Percentiles rank a stretch among this genome's conserved stretches.
Evolutionary conservation across 2,329 filamentous ascomycete species (phyloP).

Genomic region (Fusarium chaquense): DNA sequence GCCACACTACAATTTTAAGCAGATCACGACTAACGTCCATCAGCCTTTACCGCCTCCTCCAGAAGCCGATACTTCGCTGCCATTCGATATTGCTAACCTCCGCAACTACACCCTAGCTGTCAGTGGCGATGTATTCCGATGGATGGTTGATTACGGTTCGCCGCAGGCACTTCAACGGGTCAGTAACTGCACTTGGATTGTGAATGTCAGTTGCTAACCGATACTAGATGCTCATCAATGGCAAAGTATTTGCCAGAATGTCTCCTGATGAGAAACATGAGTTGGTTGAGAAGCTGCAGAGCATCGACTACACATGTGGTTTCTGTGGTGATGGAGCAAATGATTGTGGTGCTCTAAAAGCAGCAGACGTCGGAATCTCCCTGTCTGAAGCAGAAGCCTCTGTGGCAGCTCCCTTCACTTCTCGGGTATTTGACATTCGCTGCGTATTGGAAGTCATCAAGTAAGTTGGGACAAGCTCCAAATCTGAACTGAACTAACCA

Average conservation of each 20-base stretch:
- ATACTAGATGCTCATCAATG: constrained; percentile 83
- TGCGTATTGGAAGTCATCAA: constrained; percentile 93
- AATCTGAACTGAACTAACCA: constrained; percentile 38
- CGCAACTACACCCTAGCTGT: constrained; percentile 90
- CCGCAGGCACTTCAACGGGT: constrained; percentile 81
- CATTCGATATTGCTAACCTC: constrained; percentile 84
- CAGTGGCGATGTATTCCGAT: constrained; percentile 94
- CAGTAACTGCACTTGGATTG: constrained; percentile 42
- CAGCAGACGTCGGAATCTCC: constrained; percentile 96
- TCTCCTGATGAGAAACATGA: constrained; percentile 99
- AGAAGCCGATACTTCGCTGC: constrained; percentile 83
- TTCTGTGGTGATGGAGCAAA: constrained; percentile 99
- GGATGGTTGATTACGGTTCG: constrained; percentile 91
- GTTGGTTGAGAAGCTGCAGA: constrained; percentile 95
- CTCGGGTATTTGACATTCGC: constrained; percentile 93
- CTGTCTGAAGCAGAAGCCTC: constrained; percentile 97
- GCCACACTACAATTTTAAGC: not conserved
- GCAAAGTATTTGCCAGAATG: constrained; percentile 97
- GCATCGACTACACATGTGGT: constrained; percentile 92
- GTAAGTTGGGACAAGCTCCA: constrained; percentile 55
- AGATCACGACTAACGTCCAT: constrained; percentile 14
- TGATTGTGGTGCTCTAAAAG: constrained; percentile 96
- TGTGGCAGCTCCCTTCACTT: constrained; percentile 98
- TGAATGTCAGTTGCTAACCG: constrained; percentile 1
- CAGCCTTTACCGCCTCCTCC: constrained; percentile 78